Percentiles rank a stretch among this genome's conserved stretches.
These are phyloP conservation scores for Cicer pinnatifidum DNA, from an alignment of 306 rosid genomes.

Conservation along the genomic window DNA sequence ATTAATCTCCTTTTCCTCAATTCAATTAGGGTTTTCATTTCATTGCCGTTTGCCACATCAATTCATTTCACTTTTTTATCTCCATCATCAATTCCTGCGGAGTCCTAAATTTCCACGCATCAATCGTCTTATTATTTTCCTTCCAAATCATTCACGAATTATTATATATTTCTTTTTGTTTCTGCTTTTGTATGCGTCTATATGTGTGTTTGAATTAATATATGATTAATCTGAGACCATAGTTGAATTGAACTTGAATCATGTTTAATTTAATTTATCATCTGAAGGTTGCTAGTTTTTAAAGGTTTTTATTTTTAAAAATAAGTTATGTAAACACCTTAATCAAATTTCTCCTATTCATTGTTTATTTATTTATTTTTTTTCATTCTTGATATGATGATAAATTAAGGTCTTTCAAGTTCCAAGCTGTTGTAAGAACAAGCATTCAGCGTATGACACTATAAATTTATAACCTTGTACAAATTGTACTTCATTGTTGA, in stretches of 20 bases:
- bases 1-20: not conserved
- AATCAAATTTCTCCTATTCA: not conserved
- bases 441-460: not conserved
- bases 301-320: not conserved
- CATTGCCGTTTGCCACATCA: slow-evolving; percentile 1
- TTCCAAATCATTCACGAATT: not conserved
- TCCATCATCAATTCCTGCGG: not conserved
- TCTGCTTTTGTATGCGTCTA: not conserved
- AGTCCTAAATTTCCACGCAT: slow-evolving; percentile 1
- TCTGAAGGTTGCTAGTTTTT: not conserved
- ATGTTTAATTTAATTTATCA: not conserved
- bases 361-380: not conserved
- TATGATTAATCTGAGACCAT: slow-evolving; percentile 1
- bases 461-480: not conserved
- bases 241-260: slow-evolving; percentile 11
- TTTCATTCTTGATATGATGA: slow-evolving; percentile 4
- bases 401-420: not conserved
- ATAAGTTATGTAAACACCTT: not conserved
- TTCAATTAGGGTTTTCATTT: not conserved
- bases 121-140: not conserved
- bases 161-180: not conserved
- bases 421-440: not conserved
- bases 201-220: not conserved
- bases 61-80: not conserved
- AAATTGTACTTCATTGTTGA: not conserved